Evolutionary conservation across 139 green algal genomes (phyloP).

Genomic region (Auxenochlorella pyrenoidosa): DNA sequence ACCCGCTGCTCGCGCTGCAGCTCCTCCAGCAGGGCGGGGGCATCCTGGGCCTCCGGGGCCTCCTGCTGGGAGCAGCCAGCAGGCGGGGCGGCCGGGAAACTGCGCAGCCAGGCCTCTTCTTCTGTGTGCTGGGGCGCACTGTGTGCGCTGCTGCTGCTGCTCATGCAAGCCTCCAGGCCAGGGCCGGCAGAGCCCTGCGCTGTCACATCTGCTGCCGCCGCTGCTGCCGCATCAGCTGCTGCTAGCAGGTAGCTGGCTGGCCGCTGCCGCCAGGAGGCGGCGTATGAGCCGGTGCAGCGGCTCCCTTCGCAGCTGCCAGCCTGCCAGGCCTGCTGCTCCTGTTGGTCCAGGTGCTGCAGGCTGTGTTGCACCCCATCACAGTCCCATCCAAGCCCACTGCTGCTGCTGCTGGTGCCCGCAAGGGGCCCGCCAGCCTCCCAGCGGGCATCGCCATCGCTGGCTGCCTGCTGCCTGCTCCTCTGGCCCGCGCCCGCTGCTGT

Average conservation of each 20-base stretch:
- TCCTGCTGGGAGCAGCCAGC: background rate
- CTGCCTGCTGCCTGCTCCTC: background rate
- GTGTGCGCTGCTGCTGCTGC: background rate
- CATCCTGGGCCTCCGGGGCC: background rate
- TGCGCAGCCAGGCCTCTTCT: too few relatives aligned
- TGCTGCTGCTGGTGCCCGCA: background rate
- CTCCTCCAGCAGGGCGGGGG: background rate
- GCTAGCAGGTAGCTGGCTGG: background rate
- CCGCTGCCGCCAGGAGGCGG: background rate
- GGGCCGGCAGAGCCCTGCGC: background rate
- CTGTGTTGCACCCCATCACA: background rate
- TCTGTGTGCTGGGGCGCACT: background rate
- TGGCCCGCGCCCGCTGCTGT: background rate
- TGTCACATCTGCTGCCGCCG: background rate
- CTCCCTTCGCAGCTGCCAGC: too few relatives aligned
- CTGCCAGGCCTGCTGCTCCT: background rate
- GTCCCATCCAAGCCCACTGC: too few relatives aligned
- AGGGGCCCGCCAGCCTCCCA: background rate
- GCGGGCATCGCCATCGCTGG: background rate
- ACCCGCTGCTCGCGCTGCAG: slow-evolving; percentile 37
- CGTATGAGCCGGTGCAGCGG: too few relatives aligned
- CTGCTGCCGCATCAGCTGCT: background rate
- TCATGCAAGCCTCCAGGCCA: background rate
- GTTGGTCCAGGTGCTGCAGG: background rate
- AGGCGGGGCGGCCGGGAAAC: too few relatives aligned